phyloP scores from a whole-genome alignment of 2,329 filamentous ascomycete species.

The Aureobasidium sp. region DNA sequence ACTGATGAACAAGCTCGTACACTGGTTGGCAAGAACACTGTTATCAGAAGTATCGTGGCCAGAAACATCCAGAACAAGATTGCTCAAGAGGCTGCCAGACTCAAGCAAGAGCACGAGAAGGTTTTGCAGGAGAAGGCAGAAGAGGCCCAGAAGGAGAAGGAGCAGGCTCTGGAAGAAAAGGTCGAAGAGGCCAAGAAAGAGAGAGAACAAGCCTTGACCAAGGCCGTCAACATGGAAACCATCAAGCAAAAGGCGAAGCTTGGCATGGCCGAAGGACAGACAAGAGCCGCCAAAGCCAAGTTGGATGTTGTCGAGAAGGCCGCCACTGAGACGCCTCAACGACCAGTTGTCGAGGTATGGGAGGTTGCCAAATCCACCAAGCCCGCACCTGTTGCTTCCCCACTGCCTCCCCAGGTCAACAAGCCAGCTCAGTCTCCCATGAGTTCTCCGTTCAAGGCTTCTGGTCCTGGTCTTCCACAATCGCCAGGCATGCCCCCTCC shows the following conservation, averaged over 20 bases:
- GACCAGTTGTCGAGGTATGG: slow-evolving; percentile 82
- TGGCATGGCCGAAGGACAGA: slow-evolving; percentile 51
- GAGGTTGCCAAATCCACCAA: slow-evolving; percentile 62
- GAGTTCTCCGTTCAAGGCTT: slow-evolving; percentile 20
- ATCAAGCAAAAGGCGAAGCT: slow-evolving; percentile 49
- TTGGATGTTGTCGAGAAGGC: slow-evolving; percentile 73
- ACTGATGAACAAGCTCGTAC: slow-evolving; percentile 45
- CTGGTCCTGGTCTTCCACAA: slow-evolving; percentile 7
- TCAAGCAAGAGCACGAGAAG: slow-evolving; percentile 30
- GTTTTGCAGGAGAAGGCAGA: slow-evolving; percentile 21
- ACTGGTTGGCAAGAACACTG: slow-evolving; percentile 44
- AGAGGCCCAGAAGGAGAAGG: slow-evolving; percentile 33
- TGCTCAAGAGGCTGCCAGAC: slow-evolving; percentile 33
- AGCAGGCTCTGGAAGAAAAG: slow-evolving; percentile 20
- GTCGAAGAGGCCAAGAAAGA: slow-evolving; percentile 21
- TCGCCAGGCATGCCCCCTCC: slow-evolving; percentile 6
- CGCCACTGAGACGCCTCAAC: slow-evolving; percentile 75
- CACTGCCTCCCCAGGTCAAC: slow-evolving; percentile 15
- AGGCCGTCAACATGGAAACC: slow-evolving; percentile 22
- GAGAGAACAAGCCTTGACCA: slow-evolving; percentile 24
- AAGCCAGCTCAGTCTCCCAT: slow-evolving; percentile 19
- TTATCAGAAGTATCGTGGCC: slow-evolving; percentile 42
- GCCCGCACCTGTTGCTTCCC: slow-evolving; percentile 23
- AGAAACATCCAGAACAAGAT: slow-evolving; percentile 52
- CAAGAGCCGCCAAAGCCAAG: slow-evolving; percentile 67